Percentiles rank a stretch among this genome's conserved stretches.
phyloP scores from a whole-genome alignment of 305 asterid genomes.

The Nicotiana rustica region DNA sequence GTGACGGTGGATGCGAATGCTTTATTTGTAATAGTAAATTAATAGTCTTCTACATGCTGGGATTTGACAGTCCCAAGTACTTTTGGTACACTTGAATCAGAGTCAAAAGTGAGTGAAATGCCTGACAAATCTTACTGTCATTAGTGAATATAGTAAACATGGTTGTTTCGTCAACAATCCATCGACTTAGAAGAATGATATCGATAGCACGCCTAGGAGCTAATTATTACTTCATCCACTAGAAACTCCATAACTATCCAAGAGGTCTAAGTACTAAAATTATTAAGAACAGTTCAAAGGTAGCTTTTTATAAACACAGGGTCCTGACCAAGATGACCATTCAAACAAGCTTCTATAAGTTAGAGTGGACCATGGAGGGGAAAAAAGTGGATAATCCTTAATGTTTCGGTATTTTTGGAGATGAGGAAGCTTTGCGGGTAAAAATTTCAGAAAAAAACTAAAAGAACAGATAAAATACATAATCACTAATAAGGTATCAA shows the following conservation, averaged over 20 bases:
- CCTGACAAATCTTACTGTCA: not conserved
- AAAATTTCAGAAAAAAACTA: too few relatives aligned
- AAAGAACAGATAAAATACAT: too few relatives aligned
- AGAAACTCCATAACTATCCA: not conserved
- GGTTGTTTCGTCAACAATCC: not conserved
- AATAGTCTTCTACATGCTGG: not conserved
- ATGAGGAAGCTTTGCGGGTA: too few relatives aligned
- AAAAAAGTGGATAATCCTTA: too few relatives aligned
- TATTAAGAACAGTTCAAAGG: not conserved
- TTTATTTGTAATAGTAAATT: too few relatives aligned
- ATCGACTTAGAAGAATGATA: not conserved
- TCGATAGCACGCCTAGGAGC: not conserved
- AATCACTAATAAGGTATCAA: too few relatives aligned
- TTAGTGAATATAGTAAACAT: not conserved
- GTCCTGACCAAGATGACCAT: not conserved
- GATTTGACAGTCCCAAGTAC: slow-evolving; percentile 1
- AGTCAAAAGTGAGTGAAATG: not conserved
- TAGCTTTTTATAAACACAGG: not conserved
- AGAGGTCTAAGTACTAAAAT: not conserved
- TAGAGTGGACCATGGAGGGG: too few relatives aligned
- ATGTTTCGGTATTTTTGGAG: too few relatives aligned
- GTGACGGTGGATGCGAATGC: not conserved
- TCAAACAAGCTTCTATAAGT: not conserved
- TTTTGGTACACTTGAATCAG: not conserved
- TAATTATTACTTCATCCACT: not conserved